A percentile compares a stretch with the other conserved stretches of the same genome.
Evolutionary conservation across 306 rosid species (phyloP).

Genomic region (Hippophae tibetana): DNA sequence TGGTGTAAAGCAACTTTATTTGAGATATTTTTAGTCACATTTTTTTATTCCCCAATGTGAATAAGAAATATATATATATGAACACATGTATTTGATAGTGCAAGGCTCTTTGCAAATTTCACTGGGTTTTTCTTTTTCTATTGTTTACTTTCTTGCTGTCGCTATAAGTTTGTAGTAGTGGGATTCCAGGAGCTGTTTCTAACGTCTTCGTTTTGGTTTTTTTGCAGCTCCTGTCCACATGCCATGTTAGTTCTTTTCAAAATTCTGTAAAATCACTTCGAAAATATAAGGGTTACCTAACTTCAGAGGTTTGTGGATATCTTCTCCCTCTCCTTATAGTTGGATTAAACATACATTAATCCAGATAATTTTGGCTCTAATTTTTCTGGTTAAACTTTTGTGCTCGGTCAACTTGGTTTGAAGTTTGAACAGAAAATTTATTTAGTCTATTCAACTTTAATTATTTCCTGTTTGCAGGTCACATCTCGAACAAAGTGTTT

Average conservation of each 20-base stretch:
- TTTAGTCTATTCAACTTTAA: constrained; percentile 11
- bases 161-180: neutral
- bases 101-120: neutral
- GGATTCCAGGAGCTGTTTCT: constrained; percentile 1
- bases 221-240: constrained; percentile 44
- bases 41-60: no score
- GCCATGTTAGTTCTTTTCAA: constrained; percentile 28
- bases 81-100: no score
- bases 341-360: neutral
- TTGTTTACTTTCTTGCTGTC: neutral
- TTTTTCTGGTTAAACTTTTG: neutral
- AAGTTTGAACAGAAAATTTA: constrained; percentile 8
- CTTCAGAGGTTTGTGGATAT: constrained; percentile 46
- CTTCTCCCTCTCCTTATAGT: neutral
- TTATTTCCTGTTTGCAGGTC: constrained; percentile 32
- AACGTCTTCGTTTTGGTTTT: neutral
- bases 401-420: neutral
- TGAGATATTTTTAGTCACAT: no score
- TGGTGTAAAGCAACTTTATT: no score
- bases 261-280: constrained; percentile 36
- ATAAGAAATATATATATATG: no score
- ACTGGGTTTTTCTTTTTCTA: neutral
- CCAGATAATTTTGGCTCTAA: neutral
- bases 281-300: constrained; percentile 38
- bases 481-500: constrained; percentile 22